phyloP scores from a whole-genome alignment of 139 green algal species.

The Trebouxia sp. region DNA sequence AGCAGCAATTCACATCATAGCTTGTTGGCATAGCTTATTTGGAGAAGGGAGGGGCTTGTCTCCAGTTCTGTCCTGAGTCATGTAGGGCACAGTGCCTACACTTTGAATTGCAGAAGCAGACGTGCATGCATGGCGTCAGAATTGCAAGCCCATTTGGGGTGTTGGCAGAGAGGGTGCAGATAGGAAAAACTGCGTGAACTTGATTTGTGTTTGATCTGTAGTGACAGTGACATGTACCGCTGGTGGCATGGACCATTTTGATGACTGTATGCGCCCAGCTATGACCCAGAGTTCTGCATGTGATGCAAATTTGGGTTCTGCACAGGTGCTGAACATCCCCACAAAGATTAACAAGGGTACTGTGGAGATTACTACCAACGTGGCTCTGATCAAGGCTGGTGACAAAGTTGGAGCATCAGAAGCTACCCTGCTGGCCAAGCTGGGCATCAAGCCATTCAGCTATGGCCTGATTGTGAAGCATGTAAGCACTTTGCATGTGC shows the following conservation, averaged over 20 bases:
- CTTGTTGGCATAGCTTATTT: too few species aligned
- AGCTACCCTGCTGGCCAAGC: conserved; percentile 97
- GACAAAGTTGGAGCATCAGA: conserved; percentile 91
- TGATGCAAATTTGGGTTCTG: conserved; percentile 9
- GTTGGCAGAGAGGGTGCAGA: too few species aligned
- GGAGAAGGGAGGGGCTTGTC: too few species aligned
- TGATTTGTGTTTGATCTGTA: not conserved
- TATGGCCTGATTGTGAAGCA: conserved; percentile 85
- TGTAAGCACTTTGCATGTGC: conserved; percentile 14
- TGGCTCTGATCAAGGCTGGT: conserved; percentile 85
- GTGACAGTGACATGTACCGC: not conserved
- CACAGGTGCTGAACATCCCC: conserved; percentile 94
- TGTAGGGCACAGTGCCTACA: too few species aligned
- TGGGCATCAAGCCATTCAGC: conserved; percentile 98
- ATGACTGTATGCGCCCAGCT: not conserved
- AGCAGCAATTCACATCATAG: too few species aligned
- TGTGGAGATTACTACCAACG: conserved; percentile 93
- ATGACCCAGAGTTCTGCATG: too few species aligned
- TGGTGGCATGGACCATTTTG: not conserved
- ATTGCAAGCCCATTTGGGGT: too few species aligned
- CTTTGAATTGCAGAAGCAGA: too few species aligned
- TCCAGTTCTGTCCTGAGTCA: too few species aligned
- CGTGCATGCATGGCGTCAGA: too few species aligned
- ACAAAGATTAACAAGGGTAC: conserved; percentile 99
- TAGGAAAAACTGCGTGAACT: too few species aligned